Evolutionary conservation across 2,329 filamentous ascomycete species (phyloP).

Genomic region (Talaromyces sp.): DNA sequence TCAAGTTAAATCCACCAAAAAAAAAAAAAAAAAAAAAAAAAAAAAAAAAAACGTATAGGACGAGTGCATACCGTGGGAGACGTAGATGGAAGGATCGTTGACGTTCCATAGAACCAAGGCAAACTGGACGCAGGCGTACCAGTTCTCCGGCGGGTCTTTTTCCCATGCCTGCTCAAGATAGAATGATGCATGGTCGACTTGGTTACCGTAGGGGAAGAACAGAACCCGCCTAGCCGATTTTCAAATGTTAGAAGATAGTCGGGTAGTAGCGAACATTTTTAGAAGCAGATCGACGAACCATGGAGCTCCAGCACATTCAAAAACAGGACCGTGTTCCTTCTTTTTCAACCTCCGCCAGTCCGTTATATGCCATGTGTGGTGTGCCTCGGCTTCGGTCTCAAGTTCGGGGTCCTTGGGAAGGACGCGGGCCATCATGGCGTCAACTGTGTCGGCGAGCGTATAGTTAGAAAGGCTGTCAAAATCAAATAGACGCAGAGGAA

Average conservation of each 20-base stretch:
- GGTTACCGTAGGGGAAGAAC: slow-evolving; percentile 93
- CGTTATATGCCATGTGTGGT: slow-evolving; percentile 82
- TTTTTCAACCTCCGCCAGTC: slow-evolving; percentile 72
- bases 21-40: not conserved
- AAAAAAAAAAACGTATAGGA: not conserved
- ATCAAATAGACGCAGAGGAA: not conserved
- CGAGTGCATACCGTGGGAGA: slow-evolving; percentile 60
- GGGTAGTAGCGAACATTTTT: not conserved
- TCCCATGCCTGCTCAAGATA: slow-evolving; percentile 95
- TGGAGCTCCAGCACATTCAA: slow-evolving; percentile 79
- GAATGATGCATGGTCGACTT: slow-evolving; percentile 87
- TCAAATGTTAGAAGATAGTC: slow-evolving; percentile 18
- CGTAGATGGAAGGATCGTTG: slow-evolving; percentile 79
- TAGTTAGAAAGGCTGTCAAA: slow-evolving; percentile 7
- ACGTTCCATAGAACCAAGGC: slow-evolving; percentile 90
- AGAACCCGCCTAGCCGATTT: slow-evolving; percentile 69
- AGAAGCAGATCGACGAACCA: slow-evolving; percentile 55
- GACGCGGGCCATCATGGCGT: slow-evolving; percentile 78
- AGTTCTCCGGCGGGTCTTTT: slow-evolving; percentile 73
- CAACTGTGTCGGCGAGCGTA: slow-evolving; percentile 48
- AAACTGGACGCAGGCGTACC: slow-evolving; percentile 96
- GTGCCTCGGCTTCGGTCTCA: slow-evolving; percentile 68
- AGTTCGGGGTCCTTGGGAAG: slow-evolving; percentile 74
- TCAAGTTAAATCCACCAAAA: slow-evolving; percentile 19
- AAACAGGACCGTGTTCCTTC: slow-evolving; percentile 82